Conservation (phyloP, 305 asterid species). For the Fraxinus xanthoxyloides region DNA sequence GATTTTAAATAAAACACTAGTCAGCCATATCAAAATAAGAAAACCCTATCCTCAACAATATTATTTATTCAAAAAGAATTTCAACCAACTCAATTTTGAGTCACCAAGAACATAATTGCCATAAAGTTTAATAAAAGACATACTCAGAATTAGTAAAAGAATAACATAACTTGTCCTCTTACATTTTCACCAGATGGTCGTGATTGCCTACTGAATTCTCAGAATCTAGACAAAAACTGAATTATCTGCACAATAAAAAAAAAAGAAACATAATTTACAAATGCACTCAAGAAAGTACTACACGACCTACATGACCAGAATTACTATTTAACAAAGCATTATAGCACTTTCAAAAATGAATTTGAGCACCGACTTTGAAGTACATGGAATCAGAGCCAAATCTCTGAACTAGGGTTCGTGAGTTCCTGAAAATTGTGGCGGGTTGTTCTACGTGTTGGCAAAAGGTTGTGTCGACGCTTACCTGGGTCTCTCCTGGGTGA, state of each 20-base stretch:
- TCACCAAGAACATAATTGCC: neutral
- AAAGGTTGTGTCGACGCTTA: no score
- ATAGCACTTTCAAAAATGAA: neutral
- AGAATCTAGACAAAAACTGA: neutral
- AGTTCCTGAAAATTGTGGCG: no score
- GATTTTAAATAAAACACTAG: slow-evolving; percentile 19
- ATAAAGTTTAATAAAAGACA: neutral
- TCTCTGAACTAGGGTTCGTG: no score
- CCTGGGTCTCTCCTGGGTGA: no score
- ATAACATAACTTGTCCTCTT: neutral
- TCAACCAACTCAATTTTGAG: neutral
- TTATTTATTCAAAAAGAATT: slow-evolving; percentile 5
- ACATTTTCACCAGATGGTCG: neutral
- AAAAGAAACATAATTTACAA: neutral
- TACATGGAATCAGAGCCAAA: no score
- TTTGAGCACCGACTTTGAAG: neutral
- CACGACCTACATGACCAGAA: neutral
- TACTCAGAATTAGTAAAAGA: neutral
- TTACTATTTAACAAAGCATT: neutral
- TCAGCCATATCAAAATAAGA: slow-evolving; percentile 5
- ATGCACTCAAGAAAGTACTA: neutral
- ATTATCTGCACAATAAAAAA: neutral
- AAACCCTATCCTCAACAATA: neutral
- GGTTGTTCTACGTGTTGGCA: no score
- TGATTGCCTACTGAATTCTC: neutral